Evolutionary conservation across 768 basidiomycete species (phyloP).

Genomic region (Tricholoma flavovirens): DNA sequence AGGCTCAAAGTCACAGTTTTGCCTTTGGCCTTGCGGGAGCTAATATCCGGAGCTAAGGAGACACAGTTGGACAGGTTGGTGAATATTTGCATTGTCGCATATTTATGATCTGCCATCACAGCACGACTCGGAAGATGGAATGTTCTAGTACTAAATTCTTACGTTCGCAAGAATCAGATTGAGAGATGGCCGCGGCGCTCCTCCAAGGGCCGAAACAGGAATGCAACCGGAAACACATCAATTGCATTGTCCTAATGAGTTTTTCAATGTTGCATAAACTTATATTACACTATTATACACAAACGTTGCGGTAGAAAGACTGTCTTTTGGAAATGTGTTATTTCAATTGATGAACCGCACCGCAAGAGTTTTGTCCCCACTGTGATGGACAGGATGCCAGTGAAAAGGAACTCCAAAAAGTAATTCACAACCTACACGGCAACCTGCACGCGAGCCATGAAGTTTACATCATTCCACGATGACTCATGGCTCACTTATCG

Average conservation of each 20-base stretch:
- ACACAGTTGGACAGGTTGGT: constrained; percentile 58
- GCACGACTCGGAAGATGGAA: neutral
- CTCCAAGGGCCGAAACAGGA: constrained; percentile 61
- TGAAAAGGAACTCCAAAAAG: neutral
- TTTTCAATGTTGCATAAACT: constrained; percentile 2
- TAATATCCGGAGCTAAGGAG: constrained; percentile 54
- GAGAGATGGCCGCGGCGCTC: constrained; percentile 53
- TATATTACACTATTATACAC: constrained; percentile 9
- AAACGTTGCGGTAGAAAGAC: constrained; percentile 60
- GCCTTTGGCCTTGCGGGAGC: constrained; percentile 58
- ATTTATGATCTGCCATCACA: constrained; percentile 36
- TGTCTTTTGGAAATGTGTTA: constrained; percentile 52
- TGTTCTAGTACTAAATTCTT: constrained; percentile 21
- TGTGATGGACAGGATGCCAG: constrained; percentile 34
- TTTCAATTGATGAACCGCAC: constrained; percentile 46
- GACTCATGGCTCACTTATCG: constrained; percentile 51
- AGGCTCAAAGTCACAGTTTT: constrained; percentile 56
- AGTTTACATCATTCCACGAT: neutral
- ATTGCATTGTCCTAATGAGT: constrained; percentile 51
- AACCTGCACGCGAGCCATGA: constrained; percentile 30
- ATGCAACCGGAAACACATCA: constrained; percentile 63
- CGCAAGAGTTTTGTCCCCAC: constrained; percentile 76
- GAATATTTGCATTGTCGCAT: constrained; percentile 58
- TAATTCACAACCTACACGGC: constrained; percentile 40
- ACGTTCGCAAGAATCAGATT: constrained; percentile 74